Evolutionary conservation across 1,139 yeast species (phyloP).

Genomic region (Yamadazyma epiphylla): DNA sequence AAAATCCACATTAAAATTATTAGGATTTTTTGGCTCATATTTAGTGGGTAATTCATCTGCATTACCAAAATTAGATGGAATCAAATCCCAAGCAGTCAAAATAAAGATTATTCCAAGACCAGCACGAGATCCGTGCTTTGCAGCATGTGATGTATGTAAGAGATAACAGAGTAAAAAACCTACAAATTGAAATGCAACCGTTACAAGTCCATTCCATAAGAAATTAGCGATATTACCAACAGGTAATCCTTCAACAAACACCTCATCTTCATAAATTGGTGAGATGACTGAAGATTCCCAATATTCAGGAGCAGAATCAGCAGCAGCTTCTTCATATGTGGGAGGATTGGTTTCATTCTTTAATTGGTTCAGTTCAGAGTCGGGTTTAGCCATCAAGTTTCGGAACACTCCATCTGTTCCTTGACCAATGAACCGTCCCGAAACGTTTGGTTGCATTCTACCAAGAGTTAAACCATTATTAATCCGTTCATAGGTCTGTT

Average conservation of each 20-base stretch:
- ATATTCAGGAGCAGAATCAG: slow-evolving; percentile 93
- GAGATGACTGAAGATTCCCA: slow-evolving; percentile 91
- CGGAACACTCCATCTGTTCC: slow-evolving; percentile 91
- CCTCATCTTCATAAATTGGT: slow-evolving; percentile 81
- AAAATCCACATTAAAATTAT: slow-evolving; percentile 44
- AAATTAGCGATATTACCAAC: slow-evolving; percentile 90
- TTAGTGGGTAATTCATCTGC: slow-evolving; percentile 34
- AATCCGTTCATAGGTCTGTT: slow-evolving; percentile 43
- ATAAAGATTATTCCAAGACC: slow-evolving; percentile 88
- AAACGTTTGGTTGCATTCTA: slow-evolving; percentile 41
- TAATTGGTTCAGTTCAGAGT: slow-evolving; percentile 38
- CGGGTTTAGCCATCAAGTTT: slow-evolving; percentile 85
- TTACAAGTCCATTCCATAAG: slow-evolving; percentile 84
- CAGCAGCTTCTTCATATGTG: slow-evolving; percentile 90
- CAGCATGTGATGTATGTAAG: slow-evolving; percentile 94
- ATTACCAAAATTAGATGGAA: slow-evolving; percentile 56
- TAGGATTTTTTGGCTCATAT: slow-evolving; percentile 55
- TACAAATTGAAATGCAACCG: slow-evolving; percentile 87
- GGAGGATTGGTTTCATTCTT: slow-evolving; percentile 67
- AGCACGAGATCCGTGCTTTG: slow-evolving; percentile 90
- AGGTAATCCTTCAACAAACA: slow-evolving; percentile 92
- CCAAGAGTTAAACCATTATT: slow-evolving; percentile 43
- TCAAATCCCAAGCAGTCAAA: slow-evolving; percentile 68
- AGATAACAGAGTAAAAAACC: slow-evolving; percentile 90
- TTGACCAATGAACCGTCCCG: slow-evolving; percentile 47